These are phyloP conservation scores for Trichoderma oligosporum DNA, from an alignment of 2,329 filamentous ascomycete genomes.

Conservation along the genomic window DNA sequence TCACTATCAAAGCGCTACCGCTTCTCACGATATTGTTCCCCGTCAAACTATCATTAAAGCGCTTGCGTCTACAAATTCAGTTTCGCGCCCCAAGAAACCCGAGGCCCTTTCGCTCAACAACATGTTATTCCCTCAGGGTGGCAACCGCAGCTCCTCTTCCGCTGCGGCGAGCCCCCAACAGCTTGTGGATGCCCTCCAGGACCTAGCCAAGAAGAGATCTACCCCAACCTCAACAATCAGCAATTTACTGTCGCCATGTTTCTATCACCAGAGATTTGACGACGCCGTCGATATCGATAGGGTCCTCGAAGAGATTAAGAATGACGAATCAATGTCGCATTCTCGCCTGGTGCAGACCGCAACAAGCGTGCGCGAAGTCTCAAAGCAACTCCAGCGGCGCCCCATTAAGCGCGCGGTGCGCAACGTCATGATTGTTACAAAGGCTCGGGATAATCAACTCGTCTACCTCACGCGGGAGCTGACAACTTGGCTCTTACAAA, in stretches of 20 bases:
- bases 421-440: constrained; percentile 98
- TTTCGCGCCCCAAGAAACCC: constrained; percentile 52
- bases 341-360: constrained; percentile 93
- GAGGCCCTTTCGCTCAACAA: constrained; percentile 60
- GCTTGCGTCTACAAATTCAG: constrained; percentile 54
- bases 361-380: constrained; percentile 90
- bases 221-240: constrained; percentile 48
- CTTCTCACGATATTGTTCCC: constrained; percentile 62
- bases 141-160: constrained; percentile 19
- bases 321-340: constrained; percentile 86
- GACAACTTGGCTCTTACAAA: constrained; percentile 80
- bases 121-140: constrained; percentile 36
- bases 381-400: constrained; percentile 86
- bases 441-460: constrained; percentile 90
- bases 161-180: constrained; percentile 45
- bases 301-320: constrained; percentile 89
- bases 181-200: constrained; percentile 59
- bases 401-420: constrained; percentile 88
- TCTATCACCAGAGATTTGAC: constrained; percentile 96
- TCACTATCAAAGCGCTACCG: constrained; percentile 47
- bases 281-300: constrained; percentile 93
- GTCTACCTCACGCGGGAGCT: constrained; percentile 86
- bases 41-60: constrained; percentile 82
- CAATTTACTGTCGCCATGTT: constrained; percentile 82
- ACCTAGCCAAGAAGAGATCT: constrained; percentile 44